Evolutionary conservation across 306 rosid species (phyloP).

Genomic region (Luffa acutangula): DNA sequence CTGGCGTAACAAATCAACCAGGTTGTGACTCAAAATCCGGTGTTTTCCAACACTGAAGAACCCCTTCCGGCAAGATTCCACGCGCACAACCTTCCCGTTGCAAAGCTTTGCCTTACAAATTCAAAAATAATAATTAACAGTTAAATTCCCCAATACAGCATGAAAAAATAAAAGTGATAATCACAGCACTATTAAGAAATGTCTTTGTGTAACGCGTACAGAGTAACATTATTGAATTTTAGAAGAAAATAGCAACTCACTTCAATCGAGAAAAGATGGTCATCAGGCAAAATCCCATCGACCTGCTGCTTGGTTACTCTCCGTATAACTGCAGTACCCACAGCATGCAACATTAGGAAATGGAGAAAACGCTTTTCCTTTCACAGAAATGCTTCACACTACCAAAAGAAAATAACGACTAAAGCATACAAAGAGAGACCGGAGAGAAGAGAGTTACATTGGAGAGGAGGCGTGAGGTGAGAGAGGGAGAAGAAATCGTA

Average conservation of each 20-base stretch:
- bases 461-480: conserved; percentile 76
- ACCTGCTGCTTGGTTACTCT: conserved; percentile 44
- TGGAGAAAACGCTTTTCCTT: neutral
- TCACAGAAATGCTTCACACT: neutral
- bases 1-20: conserved; percentile 82
- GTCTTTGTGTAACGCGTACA: neutral
- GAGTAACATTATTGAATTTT: neutral
- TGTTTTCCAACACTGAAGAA: conserved; percentile 77
- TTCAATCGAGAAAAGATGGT: conserved; percentile 72
- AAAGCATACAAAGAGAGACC: neutral
- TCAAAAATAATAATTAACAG: neutral
- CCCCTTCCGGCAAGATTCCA: conserved; percentile 86
- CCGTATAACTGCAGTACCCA: conserved; percentile 52
- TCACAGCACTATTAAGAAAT: neutral
- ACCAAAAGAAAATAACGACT: neutral
- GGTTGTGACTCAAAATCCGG: conserved; percentile 70
- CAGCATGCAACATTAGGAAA: neutral
- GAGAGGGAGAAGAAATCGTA: conserved; percentile 94
- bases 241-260: conserved; percentile 29
- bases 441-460: conserved; percentile 33
- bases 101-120: conserved; percentile 68
- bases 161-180: neutral
- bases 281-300: conserved; percentile 53
- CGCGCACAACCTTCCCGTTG: conserved; percentile 79
- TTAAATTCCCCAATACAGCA: neutral